Percentiles rank a stretch among this genome's conserved stretches.
Evolutionary conservation across 148 eudicot genomes (phyloP).

Genomic region (Nepenthes mirabilis): DNA sequence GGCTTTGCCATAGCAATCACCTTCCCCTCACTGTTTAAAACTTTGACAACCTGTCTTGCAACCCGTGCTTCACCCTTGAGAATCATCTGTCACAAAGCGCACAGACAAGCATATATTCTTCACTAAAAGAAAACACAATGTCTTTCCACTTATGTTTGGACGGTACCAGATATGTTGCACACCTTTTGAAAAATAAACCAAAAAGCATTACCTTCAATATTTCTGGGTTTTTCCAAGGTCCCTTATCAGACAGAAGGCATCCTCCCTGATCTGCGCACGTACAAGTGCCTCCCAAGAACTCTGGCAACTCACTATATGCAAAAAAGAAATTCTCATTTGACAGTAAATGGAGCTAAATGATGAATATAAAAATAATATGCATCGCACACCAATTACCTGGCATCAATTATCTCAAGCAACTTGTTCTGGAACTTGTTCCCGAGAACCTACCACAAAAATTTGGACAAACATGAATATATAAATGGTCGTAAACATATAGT

Average conservation of each 20-base stretch:
- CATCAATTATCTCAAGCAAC: conserved; percentile 75
- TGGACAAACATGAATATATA: background rate
- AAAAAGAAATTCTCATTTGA: background rate
- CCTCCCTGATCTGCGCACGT: conserved; percentile 79
- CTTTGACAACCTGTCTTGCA: conserved; percentile 83
- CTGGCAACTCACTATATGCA: conserved; percentile 70
- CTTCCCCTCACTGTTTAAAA: conserved; percentile 81
- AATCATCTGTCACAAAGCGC: conserved; percentile 51
- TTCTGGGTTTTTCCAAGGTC: conserved; percentile 87
- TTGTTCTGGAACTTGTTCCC: conserved; percentile 84
- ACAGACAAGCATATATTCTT: background rate
- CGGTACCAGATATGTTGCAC: background rate
- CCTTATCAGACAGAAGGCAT: conserved; percentile 82
- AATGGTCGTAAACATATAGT: background rate
- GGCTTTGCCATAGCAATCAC: conserved; percentile 91
- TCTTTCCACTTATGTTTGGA: background rate
- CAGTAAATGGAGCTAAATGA: background rate
- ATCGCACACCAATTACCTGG: conserved; percentile 39
- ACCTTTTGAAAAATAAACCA: background rate
- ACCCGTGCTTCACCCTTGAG: conserved; percentile 69
- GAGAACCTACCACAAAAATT: conserved; percentile 47
- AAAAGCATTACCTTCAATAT: conserved; percentile 50
- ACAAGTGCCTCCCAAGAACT: conserved; percentile 82
- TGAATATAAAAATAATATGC: background rate
- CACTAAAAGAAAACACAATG: background rate